Percentiles rank a stretch among this genome's conserved stretches.
phyloP scores from a whole-genome alignment of 2,329 filamentous ascomycete species.

The Elsinoe fawcettii region DNA sequence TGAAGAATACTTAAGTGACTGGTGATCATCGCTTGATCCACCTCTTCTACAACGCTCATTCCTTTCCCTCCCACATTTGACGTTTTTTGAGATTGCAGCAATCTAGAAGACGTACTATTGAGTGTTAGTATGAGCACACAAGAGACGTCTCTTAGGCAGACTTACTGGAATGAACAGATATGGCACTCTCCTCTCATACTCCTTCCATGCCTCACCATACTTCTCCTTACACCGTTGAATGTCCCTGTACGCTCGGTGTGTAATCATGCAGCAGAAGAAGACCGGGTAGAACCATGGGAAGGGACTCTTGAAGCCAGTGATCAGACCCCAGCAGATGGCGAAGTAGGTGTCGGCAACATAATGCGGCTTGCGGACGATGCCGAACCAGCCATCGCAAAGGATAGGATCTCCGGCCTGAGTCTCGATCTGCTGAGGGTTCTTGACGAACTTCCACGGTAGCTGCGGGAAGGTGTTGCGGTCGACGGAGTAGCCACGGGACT shows the following conservation, averaged over 20 bases:
- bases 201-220: slow-evolving; percentile 73
- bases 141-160: neutral
- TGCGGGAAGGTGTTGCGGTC: slow-evolving; percentile 78
- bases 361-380: slow-evolving; percentile 46
- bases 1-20: neutral
- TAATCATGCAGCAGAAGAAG: slow-evolving; percentile 74
- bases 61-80: neutral
- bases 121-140: neutral
- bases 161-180: slow-evolving; percentile 70
- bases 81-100: neutral
- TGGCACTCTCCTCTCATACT: slow-evolving; percentile 73
- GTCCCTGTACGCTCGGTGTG: slow-evolving; percentile 67
- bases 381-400: slow-evolving; percentile 77
- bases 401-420: slow-evolving; percentile 68
- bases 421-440: slow-evolving; percentile 71
- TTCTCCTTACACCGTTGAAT: slow-evolving; percentile 66
- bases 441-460: slow-evolving; percentile 76
- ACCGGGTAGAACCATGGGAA: slow-evolving; percentile 86
- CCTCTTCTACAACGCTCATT: neutral
- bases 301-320: slow-evolving; percentile 70
- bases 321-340: slow-evolving; percentile 68
- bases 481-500: slow-evolving; percentile 63
- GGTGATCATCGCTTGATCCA: neutral
- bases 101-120: slow-evolving; percentile 6
- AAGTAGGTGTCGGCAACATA: slow-evolving; percentile 77